Conservation (phyloP, 441 rosid genomes). For the Lepidium campestre region DNA sequence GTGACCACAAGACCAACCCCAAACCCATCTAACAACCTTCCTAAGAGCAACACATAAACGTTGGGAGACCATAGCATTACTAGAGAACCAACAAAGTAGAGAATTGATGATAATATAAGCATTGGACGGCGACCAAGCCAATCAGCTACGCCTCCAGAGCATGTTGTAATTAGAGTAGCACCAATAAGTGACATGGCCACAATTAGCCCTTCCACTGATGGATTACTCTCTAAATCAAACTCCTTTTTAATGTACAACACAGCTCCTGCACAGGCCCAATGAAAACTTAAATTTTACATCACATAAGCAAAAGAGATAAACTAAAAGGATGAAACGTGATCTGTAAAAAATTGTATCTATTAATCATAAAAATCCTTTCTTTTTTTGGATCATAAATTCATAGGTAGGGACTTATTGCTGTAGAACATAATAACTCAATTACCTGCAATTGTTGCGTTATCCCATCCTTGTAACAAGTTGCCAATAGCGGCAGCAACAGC, state of each 20-base stretch:
- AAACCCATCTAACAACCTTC: constrained; percentile 49
- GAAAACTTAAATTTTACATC: background rate
- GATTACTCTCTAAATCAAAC: constrained; percentile 43
- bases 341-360: background rate
- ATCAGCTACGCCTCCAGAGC: constrained; percentile 51
- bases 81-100: constrained; percentile 45
- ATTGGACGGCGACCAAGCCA: constrained; percentile 56
- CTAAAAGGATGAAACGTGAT: background rate
- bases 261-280: constrained; percentile 30
- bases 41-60: constrained; percentile 46
- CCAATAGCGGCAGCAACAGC: constrained; percentile 94
- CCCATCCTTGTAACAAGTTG: constrained; percentile 98
- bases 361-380: background rate
- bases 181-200: constrained; percentile 61
- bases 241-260: constrained; percentile 47
- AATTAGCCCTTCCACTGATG: constrained; percentile 50
- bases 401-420: background rate
- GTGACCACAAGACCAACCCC: constrained; percentile 52
- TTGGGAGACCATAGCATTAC: constrained; percentile 57
- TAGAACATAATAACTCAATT: constrained; percentile 4
- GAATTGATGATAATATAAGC: constrained; percentile 44
- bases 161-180: constrained; percentile 47
- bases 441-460: constrained; percentile 98
- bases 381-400: background rate
- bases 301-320: background rate